Percentiles rank a stretch among this genome's conserved stretches.
Evolutionary conservation across 768 basidiomycete genomes (phyloP).

Genomic region (Termitomyces sp.): DNA sequence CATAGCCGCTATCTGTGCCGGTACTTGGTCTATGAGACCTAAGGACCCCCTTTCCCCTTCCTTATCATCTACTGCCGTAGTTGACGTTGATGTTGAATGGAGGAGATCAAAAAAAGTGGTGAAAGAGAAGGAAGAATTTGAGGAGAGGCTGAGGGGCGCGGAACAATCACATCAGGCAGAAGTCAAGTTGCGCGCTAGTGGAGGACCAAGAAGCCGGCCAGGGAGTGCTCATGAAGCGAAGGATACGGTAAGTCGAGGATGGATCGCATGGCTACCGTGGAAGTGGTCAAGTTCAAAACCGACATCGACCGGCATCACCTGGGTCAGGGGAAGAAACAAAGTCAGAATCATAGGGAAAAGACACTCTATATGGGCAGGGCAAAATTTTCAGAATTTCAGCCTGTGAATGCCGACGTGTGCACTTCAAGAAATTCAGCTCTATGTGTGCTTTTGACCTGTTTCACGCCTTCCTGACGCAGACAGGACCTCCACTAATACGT

Average conservation of each 20-base stretch:
- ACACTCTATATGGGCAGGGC: too few relatives aligned
- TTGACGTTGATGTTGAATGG: constrained; percentile 19
- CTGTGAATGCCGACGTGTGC: too few relatives aligned
- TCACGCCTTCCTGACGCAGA: too few relatives aligned
- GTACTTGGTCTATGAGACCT: constrained; percentile 25
- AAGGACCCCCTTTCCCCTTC: constrained; percentile 17
- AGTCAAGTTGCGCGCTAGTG: constrained; percentile 13
- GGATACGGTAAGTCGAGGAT: not conserved
- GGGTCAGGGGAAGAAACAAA: not conserved
- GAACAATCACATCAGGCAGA: constrained; percentile 43
- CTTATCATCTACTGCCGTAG: not conserved
- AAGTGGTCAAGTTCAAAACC: not conserved
- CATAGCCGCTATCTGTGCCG: constrained; percentile 54
- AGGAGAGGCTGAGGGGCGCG: constrained; percentile 51
- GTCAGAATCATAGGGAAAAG: too few relatives aligned
- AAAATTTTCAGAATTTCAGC: too few relatives aligned
- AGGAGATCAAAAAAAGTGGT: constrained; percentile 21
- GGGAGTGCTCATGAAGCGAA: not conserved
- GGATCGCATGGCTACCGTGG: not conserved
- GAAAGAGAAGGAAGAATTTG: constrained; percentile 52
- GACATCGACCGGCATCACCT: not conserved
- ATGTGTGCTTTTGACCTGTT: too few relatives aligned
- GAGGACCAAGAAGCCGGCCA: not conserved
- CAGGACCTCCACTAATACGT: too few relatives aligned
- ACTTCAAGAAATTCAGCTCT: too few relatives aligned